These are phyloP conservation scores for Puccinia hordei DNA, from an alignment of 1,284 basidiomycete species.

Conservation along the genomic window DNA sequence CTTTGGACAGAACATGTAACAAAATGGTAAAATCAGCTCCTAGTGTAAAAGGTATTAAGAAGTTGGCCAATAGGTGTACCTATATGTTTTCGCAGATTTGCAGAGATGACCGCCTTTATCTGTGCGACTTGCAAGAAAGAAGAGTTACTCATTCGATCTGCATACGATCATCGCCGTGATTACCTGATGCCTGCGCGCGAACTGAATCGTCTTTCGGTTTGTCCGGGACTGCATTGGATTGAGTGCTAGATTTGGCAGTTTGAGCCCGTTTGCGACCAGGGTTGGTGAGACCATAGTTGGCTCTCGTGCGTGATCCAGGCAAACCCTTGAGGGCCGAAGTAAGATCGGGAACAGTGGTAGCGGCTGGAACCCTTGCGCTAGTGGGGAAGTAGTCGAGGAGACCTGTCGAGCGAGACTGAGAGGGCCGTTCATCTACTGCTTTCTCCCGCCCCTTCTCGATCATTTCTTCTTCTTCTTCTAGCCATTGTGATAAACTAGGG, in stretches of 20 bases:
- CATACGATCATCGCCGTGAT: constrained; percentile 16
- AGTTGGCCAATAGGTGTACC: no score
- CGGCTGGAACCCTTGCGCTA: background rate
- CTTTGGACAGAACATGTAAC: background rate
- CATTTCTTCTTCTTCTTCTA: constrained; percentile 73
- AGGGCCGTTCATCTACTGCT: constrained; percentile 4
- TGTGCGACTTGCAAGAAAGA: background rate
- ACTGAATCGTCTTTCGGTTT: constrained; percentile 11
- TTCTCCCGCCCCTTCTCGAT: constrained; percentile 47
- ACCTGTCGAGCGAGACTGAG: constrained; percentile 4
- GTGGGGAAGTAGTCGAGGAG: constrained; percentile 45
- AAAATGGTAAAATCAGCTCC: background rate
- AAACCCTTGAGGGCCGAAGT: background rate
- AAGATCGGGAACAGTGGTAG: background rate
- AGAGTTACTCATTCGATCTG: constrained; percentile 3
- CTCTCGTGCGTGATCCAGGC: constrained; percentile 17
- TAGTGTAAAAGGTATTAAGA: no score
- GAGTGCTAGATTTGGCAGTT: constrained; percentile 25
- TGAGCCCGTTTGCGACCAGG: constrained; percentile 16
- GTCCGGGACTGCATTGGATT: background rate
- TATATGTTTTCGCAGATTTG: no score
- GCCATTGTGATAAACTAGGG: constrained; percentile 78
- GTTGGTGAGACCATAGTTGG: constrained; percentile 28
- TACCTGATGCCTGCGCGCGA: background rate
- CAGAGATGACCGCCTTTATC: background rate